Base-by-base conservation (phyloP, 2,329 filamentous ascomycete species). In the Cladophialophora bantiana region DNA sequence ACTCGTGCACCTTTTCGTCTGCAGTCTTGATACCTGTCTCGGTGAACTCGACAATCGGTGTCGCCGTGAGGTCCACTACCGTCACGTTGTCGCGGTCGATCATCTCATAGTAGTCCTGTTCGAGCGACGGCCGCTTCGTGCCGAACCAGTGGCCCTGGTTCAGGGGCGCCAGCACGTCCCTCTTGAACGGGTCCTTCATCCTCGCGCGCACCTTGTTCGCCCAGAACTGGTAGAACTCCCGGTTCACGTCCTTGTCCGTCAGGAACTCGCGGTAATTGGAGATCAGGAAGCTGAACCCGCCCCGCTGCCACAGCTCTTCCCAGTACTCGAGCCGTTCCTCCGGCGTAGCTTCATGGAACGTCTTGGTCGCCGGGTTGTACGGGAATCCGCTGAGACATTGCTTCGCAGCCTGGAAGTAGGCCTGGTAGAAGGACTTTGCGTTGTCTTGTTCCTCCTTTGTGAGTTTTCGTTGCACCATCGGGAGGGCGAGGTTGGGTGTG, bases 401-500 rank as follows among this genome's bases (percentile, higher is more conserved):
- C 7, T 88, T 81, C 15, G 81, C 74, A 15, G 88, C 88, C 62
- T 85, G 81, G 80, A 88, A 90, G 34, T 12, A 86, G 7, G 75
- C 81, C 73, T 74, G 85, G 48, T 74, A 76, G 10, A 68, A 70
- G 70, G 85, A 83, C 1, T 73, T 72, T 18, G 84, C 77, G 15
- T 84, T 77, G 71, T 89, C 84, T 68, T 86, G 82, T 65, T 82
- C 84, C 63, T 82, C 79, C 7, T 74, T 74, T 1, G 79, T 81
- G 38, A 89, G 75, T 0, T 78, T 63, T 2, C 78, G 77, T 65
- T 85, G 82, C 1, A 81, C 78, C 86, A 91, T 89, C 0, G 88
- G 88, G 1, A 90, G 73, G 1, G 85, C 85, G 5, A 88, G 76
- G 70, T 90, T 91, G 0, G 89, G 89, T 0, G 87, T 90, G 13